Base-by-base conservation (phyloP, 306 rosid genomes). In the Glycine tomentella region DNA sequence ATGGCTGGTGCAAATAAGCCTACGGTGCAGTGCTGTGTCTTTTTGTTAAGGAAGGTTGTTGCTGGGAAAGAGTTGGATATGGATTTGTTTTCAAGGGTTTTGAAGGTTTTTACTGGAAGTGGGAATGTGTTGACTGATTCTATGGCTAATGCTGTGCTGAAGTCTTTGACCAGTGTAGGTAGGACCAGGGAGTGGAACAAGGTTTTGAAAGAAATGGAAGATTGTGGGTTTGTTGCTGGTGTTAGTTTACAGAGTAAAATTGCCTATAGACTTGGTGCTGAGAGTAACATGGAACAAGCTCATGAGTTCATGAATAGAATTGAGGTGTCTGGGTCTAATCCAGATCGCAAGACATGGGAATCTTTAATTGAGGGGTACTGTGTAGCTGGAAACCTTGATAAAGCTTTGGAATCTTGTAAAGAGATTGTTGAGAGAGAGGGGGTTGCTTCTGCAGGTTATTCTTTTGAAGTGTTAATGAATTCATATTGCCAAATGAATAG, bases 141-240 rank as follows among this genome's bases (percentile, higher is more conserved):
- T 31, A 84, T 79, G 69, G 86, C 84, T 10, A 72, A 80, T 85
- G 87, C 90, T 1, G 84, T 90, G 49, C 85, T 90, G 25, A 91
- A 86, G 86, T 87, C 98, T 79, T 72, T 91, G 72, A 82, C 80
- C 1, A 84, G 89, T 77, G 90, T 89, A 68, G 92, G 92, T 83
- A 86, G 90, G 87, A 38, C 61, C 59, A 69, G 81, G 15, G 89
- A 88, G 74, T 88, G 75, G 85, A 81, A 82, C 73, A 86, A 71
- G 86, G 88, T 91, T 90, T 84, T 91, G 88, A 90, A 93, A 74
- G 90, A 82, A 66, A 73, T 93, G 91, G 85, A 87, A 80, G 93
- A 77, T 70, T 78, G 51, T 76, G 97, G 96, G 48, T 84, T 87
- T 81, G 91, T 80, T 33, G 85, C 86, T 36, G 75, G 85, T 65